A percentile compares a stretch with the other conserved stretches of the same genome.
These are phyloP conservation scores for Fistulifera solaris DNA, from an alignment of 108 stramenopile species.

Conservation along the genomic window DNA sequence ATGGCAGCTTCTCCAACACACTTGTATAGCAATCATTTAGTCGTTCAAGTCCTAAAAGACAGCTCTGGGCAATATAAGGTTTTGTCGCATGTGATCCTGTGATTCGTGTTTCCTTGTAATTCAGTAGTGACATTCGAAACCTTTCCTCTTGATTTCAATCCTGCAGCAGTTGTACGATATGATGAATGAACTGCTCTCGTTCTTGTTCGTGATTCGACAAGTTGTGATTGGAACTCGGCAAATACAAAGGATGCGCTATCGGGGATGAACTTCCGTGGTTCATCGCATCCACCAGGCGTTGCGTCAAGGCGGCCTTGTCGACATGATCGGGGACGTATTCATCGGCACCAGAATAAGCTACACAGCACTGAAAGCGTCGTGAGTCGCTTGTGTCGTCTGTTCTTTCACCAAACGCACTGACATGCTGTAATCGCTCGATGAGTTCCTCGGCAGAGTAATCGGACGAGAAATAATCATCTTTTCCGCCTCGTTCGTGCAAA, in stretches of 20 bases:
- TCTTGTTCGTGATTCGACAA: conserved; percentile 48
- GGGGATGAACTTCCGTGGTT: conserved; percentile 23
- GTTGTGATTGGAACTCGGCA: conserved; percentile 68
- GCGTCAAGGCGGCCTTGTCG: conserved; percentile 37
- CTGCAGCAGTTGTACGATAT: conserved; percentile 23
- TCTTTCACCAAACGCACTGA: conserved; percentile 15
- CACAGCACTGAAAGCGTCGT: conserved; percentile 25
- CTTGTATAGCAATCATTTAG: too few relatives aligned
- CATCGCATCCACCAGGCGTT: conserved; percentile 69
- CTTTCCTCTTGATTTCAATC: too few relatives aligned
- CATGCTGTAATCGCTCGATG: conserved; percentile 45
- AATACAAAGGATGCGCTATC: conserved; percentile 37
- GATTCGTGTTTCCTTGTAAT: too few relatives aligned
- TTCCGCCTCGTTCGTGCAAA: conserved; percentile 62
- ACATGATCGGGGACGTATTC: conserved; percentile 75
- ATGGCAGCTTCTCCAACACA: too few relatives aligned
- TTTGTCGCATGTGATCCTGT: too few relatives aligned
- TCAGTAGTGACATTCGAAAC: too few relatives aligned
- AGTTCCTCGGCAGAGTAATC: conserved; percentile 80
- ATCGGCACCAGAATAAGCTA: conserved; percentile 77
- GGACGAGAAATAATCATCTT: conserved; percentile 90
- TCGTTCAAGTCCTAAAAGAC: too few relatives aligned
- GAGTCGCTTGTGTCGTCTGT: too few relatives aligned
- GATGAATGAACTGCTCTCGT: conserved; percentile 42
- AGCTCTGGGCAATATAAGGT: too few relatives aligned